These are phyloP conservation scores for Trichoderma endophyticum DNA, from an alignment of 2,329 filamentous ascomycete species.

Conservation along the genomic window DNA sequence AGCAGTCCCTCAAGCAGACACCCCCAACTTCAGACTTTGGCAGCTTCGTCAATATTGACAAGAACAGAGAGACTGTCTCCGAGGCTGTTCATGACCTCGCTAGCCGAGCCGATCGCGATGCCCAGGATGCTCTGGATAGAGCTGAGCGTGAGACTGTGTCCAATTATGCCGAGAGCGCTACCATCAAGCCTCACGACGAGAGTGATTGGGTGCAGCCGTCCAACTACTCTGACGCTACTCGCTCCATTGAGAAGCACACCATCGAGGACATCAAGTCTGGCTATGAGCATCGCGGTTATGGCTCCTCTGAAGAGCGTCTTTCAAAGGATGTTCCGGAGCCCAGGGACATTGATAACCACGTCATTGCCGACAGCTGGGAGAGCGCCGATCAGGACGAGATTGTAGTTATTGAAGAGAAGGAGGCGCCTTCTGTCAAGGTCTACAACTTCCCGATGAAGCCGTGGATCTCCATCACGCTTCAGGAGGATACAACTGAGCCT, in stretches of 20 bases:
- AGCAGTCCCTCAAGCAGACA: slow-evolving; percentile 25
- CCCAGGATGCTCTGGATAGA: slow-evolving; percentile 62
- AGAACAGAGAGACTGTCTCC: slow-evolving; percentile 68
- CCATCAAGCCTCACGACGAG: slow-evolving; percentile 40
- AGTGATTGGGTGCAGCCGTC: slow-evolving; percentile 30
- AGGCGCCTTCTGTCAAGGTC: slow-evolving; percentile 67
- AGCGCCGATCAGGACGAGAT: slow-evolving; percentile 73
- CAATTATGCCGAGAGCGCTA: slow-evolving; percentile 37
- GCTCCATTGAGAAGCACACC: slow-evolving; percentile 21
- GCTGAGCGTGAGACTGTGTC: slow-evolving; percentile 50
- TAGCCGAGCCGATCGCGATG: slow-evolving; percentile 47
- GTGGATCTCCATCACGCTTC: slow-evolving; percentile 84
- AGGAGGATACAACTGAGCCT: slow-evolving; percentile 52
- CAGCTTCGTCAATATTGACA: slow-evolving; percentile 39
- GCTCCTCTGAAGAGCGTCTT: slow-evolving; percentile 49
- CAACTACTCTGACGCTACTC: slow-evolving; percentile 21
- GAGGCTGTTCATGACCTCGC: slow-evolving; percentile 67
- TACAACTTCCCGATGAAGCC: slow-evolving; percentile 97
- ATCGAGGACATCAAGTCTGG: slow-evolving; percentile 45
- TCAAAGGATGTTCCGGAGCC: slow-evolving; percentile 39
- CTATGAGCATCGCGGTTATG: slow-evolving; percentile 51
- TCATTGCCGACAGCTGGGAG: slow-evolving; percentile 86
- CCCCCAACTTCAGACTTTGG: slow-evolving; percentile 33
- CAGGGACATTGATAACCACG: slow-evolving; percentile 53
- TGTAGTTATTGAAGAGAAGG: slow-evolving; percentile 63